phyloP scores from a whole-genome alignment of 805 yeast species.

The Yarrowia sp. region DNA sequence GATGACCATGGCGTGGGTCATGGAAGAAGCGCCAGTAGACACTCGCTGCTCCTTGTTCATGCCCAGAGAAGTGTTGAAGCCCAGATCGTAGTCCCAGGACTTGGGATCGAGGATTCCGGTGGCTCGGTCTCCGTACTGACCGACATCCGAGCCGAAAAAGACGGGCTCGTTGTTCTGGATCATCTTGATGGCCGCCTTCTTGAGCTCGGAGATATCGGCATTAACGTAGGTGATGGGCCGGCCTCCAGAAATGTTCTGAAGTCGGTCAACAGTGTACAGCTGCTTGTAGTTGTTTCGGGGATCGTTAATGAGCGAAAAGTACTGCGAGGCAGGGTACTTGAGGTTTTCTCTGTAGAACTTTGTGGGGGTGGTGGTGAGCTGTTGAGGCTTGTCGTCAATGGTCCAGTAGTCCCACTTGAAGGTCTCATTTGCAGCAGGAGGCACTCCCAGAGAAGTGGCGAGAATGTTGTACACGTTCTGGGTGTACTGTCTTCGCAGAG shows the following conservation, averaged over 20 bases:
- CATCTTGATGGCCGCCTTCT: constrained; percentile 61
- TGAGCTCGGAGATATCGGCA: constrained; percentile 56
- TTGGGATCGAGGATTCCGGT: constrained; percentile 71
- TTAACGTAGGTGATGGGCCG: constrained; percentile 60
- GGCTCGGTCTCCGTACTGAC: constrained; percentile 60
- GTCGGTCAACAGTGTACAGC: constrained; percentile 65
- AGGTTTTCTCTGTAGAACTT: constrained; percentile 57
- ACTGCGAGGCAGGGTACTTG: constrained; percentile 32
- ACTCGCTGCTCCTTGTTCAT: constrained; percentile 37
- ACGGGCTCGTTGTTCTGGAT: constrained; percentile 72
- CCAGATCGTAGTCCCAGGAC: constrained; percentile 61
- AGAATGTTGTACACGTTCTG: constrained; percentile 62
- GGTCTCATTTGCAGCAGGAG: constrained; percentile 66
- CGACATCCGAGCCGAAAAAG: constrained; percentile 88
- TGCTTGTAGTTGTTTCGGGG: constrained; percentile 69
- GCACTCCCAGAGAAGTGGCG: constrained; percentile 68
- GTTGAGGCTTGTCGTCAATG: constrained; percentile 58
- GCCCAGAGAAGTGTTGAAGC: constrained; percentile 32
- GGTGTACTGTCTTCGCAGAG: constrained; percentile 42
- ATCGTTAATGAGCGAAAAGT: constrained; percentile 72
- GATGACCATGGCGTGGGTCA: constrained; percentile 90
- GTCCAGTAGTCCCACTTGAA: constrained; percentile 74
- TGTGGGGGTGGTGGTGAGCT: constrained; percentile 51
- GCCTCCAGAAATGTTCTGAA: constrained; percentile 61
- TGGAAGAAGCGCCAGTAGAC: constrained; percentile 62